phyloP scores from a whole-genome alignment of 352 stramenopile genomes.

The Globisporangium splendens region DNA sequence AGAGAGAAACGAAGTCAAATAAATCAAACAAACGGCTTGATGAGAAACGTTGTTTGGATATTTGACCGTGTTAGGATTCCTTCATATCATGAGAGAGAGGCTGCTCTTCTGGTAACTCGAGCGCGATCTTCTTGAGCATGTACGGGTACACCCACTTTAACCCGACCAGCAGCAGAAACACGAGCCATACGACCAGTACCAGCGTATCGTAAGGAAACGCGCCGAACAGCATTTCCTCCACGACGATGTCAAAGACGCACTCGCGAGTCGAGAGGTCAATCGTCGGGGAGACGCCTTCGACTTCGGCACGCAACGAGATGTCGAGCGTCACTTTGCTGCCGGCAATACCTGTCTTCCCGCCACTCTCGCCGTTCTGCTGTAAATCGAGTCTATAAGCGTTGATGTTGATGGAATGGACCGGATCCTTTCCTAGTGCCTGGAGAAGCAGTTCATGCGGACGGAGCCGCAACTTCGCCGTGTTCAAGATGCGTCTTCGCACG shows the following conservation, averaged over 20 bases:
- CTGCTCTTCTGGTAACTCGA: conserved; percentile 37
- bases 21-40: conserved; percentile 1
- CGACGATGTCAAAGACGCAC: conserved; percentile 72
- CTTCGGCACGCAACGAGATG: conserved; percentile 37
- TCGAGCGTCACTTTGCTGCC: conserved; percentile 25
- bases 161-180: conserved; percentile 34
- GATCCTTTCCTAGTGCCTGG: conserved; percentile 16
- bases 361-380: background rate
- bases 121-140: conserved; percentile 46
- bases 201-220: conserved; percentile 54
- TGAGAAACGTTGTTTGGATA: too few species aligned
- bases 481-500: conserved; percentile 39
- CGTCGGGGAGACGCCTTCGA: conserved; percentile 48
- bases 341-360: background rate
- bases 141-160: conserved; percentile 40
- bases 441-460: conserved; percentile 36
- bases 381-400: conserved; percentile 28
- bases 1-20: background rate
- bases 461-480: conserved; percentile 67
- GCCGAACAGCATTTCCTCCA: conserved; percentile 64
- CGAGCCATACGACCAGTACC: conserved; percentile 50
- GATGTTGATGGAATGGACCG: conserved; percentile 8
- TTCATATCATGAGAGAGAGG: conserved; percentile 16
- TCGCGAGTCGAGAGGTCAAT: conserved; percentile 29
- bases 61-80: conserved; percentile 16